A percentile compares a stretch with the other conserved stretches of the same genome.
These are phyloP conservation scores for Rhodotorula sp. DNA, from an alignment of 1,284 basidiomycete species.

Conservation along the genomic window DNA sequence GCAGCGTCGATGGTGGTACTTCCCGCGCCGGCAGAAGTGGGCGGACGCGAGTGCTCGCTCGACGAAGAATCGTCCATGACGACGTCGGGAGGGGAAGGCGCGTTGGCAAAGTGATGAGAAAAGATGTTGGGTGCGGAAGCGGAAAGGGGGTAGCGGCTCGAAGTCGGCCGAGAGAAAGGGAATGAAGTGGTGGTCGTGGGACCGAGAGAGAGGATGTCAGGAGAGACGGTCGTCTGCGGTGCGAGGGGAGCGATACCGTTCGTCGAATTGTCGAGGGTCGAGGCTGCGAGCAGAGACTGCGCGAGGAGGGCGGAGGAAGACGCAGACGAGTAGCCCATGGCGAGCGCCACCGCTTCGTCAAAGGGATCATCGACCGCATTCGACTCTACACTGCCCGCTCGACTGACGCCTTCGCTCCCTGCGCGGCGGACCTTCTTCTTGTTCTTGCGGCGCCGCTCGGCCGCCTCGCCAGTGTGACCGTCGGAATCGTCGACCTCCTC, in stretches of 20 bases:
- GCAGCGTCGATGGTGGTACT: background rate
- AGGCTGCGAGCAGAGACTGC: conserved; percentile 36
- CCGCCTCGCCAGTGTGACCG: conserved; percentile 38
- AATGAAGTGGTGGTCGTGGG: conserved; percentile 6
- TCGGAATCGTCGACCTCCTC: conserved; percentile 41
- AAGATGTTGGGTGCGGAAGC: conserved; percentile 38
- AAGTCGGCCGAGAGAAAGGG: conserved; percentile 10
- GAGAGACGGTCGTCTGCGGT: conserved; percentile 20
- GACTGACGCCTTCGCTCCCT: conserved; percentile 31
- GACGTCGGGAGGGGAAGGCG: conserved; percentile 24
- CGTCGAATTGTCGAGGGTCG: conserved; percentile 2
- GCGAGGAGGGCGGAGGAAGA: conserved; percentile 38
- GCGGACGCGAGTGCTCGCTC: background rate
- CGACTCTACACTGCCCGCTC: conserved; percentile 24
- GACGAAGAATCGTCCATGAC: conserved; percentile 30
- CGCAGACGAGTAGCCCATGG: conserved; percentile 25
- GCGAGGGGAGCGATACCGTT: background rate
- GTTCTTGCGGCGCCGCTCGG: conserved; percentile 26
- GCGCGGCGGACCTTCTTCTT: conserved; percentile 38
- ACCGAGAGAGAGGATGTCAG: conserved; percentile 32
- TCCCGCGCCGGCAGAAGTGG: background rate
- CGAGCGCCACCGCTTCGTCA: conserved; percentile 1
- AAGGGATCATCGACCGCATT: conserved; percentile 6
- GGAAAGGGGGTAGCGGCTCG: conserved; percentile 16
- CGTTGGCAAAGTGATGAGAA: conserved; percentile 29